These are phyloP conservation scores for Glebionis coronaria DNA, from an alignment of 129 eudicot genomes.

Conservation along the genomic window DNA sequence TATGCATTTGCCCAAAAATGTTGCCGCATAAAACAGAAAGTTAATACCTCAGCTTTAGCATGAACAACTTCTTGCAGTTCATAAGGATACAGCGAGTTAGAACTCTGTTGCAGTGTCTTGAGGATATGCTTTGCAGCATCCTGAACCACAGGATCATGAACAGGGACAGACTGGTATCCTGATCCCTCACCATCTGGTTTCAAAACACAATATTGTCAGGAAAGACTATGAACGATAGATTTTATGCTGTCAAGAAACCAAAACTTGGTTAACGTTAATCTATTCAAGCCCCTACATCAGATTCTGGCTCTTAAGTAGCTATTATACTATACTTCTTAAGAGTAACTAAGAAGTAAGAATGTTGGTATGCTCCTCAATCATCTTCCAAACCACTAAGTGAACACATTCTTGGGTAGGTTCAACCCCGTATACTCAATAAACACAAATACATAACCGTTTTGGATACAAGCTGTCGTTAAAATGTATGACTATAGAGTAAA, in stretches of 20 bases:
- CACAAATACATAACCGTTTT: too few species aligned
- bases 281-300: background rate
- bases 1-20: background rate
- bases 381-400: too few species aligned
- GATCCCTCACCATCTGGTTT: slow-evolving; percentile 41
- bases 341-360: too few species aligned
- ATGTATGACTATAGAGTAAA: background rate
- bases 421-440: too few species aligned
- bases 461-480: background rate
- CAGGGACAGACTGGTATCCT: slow-evolving; percentile 71
- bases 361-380: too few species aligned
- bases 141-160: slow-evolving; percentile 71
- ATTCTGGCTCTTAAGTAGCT: background rate
- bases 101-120: slow-evolving; percentile 75
- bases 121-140: slow-evolving; percentile 86
- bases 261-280: background rate
- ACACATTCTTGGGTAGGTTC: too few species aligned
- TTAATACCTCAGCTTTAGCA: slow-evolving; percentile 73
- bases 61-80: slow-evolving; percentile 67
- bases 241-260: slow-evolving; percentile 5
- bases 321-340: too few species aligned
- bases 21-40: background rate
- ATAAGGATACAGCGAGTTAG: slow-evolving; percentile 75
- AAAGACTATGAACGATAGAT: background rate
- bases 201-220: background rate